Base-by-base conservation (phyloP, 768 basidiomycete species). In the Pluteus cervinus region DNA sequence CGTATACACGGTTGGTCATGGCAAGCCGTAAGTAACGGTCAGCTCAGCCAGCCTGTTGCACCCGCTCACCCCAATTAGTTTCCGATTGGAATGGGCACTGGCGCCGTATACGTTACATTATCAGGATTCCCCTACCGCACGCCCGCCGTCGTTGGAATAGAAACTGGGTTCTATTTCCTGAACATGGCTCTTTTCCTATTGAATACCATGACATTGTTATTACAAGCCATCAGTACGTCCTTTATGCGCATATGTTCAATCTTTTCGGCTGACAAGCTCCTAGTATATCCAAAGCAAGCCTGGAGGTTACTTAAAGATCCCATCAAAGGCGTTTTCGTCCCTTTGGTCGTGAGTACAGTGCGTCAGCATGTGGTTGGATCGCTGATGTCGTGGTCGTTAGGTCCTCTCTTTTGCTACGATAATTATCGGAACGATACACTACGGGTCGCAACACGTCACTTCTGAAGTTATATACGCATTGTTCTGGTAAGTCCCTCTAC, bases 1-100 rank as follows among this genome's bases (percentile, higher is more conserved):
- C 58, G 69, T n/a, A 66, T 72, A 30, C 69, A 72, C 50, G 66
- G 69, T 30, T 71, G 69, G 69, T 60, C 65, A 26, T 71, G 70
- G 69, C 68, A 72, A 50, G 68, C 67, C 37, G 69, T 72, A 47
- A 22, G 67, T 58, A 9, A 28, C 20, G 16, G 9, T 32, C 11
- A 10, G n/a, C 33, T n/a, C 7, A 12, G 28, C 2, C 21, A 9
- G 11, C 6, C 18, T n/a, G 7, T 40, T 24, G 24, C 24, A 22
- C 7, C 37, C 33, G 14, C n/a, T 24, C 16, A 29, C 21, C 20
- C 12, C 16, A 33, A n/a, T 1, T 35, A 71, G 69, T 71, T 71
- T 46, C 68, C 69, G 0, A 62, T 73, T 29, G 68, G 69, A 25
- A 69, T 71, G 66, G 69, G 69, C 24, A 71, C 68, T 6, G 65